These are phyloP conservation scores for Ascochyta clinopodiicola DNA, from an alignment of 2,329 filamentous ascomycete species.

Conservation along the genomic window DNA sequence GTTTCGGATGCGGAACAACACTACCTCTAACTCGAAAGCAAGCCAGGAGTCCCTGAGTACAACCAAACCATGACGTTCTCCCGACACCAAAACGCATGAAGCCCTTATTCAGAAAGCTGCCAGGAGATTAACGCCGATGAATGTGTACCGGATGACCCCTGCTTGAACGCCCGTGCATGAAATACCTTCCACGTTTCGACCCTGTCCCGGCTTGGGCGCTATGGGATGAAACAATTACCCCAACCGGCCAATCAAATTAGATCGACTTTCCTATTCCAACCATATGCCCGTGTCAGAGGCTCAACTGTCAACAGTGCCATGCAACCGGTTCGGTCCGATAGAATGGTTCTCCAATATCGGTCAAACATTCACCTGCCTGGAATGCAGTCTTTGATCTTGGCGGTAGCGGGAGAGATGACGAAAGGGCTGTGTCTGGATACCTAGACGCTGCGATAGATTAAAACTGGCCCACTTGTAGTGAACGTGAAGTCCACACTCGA, in stretches of 20 bases:
- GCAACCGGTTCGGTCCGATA: constrained; percentile 11
- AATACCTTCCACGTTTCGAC: constrained; percentile 7
- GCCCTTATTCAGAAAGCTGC: background rate
- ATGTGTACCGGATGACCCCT: constrained; percentile 1
- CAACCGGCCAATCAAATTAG: constrained; percentile 9
- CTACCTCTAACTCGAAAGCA: background rate
- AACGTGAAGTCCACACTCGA: constrained; percentile 4
- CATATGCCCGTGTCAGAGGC: constrained; percentile 3
- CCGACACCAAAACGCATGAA: background rate
- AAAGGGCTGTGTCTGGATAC: constrained; percentile 11
- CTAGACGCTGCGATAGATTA: constrained; percentile 6
- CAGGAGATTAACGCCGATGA: constrained; percentile 5
- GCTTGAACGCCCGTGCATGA: constrained; percentile 7
- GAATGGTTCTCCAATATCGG: constrained; percentile 10
- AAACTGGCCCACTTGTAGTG: constrained; percentile 9
- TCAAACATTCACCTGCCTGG: constrained; percentile 17
- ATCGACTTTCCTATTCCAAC: constrained; percentile 8
- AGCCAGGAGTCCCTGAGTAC: background rate
- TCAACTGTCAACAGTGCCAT: constrained; percentile 4
- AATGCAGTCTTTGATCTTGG: constrained; percentile 12
- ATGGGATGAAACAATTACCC: constrained; percentile 4
- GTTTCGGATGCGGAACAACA: background rate
- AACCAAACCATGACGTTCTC: background rate
- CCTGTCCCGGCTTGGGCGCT: constrained; percentile 6
- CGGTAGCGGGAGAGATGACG: constrained; percentile 10